These are phyloP conservation scores for Xylariaceae sp. DNA, from an alignment of 2,329 filamentous ascomycete species.

Conservation along the genomic window DNA sequence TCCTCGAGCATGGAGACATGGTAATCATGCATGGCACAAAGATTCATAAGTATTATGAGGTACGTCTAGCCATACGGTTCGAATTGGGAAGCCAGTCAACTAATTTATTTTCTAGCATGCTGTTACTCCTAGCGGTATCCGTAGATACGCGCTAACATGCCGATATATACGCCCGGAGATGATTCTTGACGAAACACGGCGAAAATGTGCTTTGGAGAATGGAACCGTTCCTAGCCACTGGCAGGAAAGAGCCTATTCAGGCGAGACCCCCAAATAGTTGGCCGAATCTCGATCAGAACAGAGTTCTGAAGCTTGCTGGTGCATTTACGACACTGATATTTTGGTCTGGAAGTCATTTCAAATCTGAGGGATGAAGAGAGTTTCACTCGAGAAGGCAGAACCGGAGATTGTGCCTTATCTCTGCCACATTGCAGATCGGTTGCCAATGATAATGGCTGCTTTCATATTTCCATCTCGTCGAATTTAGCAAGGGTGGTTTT, in stretches of 20 bases:
- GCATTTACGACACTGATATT: no score
- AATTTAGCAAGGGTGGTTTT: neutral
- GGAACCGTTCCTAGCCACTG: constrained; percentile 14
- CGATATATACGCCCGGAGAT: constrained; percentile 19
- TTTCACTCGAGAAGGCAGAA: neutral
- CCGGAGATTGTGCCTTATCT: neutral
- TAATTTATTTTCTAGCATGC: constrained; percentile 15
- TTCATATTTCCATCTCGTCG: neutral
- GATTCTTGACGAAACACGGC: constrained; percentile 10
- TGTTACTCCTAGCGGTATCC: constrained; percentile 10
- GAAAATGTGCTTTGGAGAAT: constrained; percentile 10
- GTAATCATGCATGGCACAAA: constrained; percentile 56
- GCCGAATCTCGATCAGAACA: no score
- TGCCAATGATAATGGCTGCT: neutral
- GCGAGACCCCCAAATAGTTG: constrained; percentile 1
- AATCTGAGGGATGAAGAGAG: no score
- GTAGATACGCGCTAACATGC: constrained; percentile 18
- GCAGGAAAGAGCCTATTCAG: constrained; percentile 14
- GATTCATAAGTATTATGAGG: constrained; percentile 56
- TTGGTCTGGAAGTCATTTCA: no score
- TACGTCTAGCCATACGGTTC: constrained; percentile 23
- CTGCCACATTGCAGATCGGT: neutral
- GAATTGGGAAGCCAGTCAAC: neutral
- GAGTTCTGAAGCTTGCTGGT: no score
- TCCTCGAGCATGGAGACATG: constrained; percentile 57